phyloP scores from a whole-genome alignment of 2,329 filamentous ascomycete species.

The Aspergillus uvarum region DNA sequence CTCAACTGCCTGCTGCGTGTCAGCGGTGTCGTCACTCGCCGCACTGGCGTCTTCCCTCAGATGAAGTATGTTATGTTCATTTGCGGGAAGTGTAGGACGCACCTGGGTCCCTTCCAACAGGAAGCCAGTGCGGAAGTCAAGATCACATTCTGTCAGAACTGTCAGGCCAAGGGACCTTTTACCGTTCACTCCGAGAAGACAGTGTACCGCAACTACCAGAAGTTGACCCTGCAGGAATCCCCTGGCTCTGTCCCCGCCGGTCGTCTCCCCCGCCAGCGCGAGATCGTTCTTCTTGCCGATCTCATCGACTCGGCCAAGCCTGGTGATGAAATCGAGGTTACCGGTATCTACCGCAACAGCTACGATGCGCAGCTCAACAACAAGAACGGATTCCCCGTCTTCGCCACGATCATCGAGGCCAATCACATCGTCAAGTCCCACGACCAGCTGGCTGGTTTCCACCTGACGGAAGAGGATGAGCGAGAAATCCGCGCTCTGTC shows the following conservation, averaged over 20 bases:
- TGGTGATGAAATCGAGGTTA: constrained; percentile 95
- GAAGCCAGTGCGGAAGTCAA: constrained; percentile 96
- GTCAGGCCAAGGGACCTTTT: constrained; percentile 92
- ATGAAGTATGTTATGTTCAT: constrained; percentile 98
- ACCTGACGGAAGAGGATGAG: constrained; percentile 92
- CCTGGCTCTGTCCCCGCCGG: constrained; percentile 95
- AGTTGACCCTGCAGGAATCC: constrained; percentile 93
- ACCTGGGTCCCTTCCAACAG: constrained; percentile 93
- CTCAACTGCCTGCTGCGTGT: constrained; percentile 94
- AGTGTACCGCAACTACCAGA: constrained; percentile 98
- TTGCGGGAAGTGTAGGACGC: constrained; percentile 88
- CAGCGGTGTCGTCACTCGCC: constrained; percentile 88
- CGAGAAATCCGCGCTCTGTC: constrained; percentile 84
- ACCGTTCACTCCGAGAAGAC: constrained; percentile 96
- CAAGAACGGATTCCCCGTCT: constrained; percentile 97
- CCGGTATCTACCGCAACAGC: constrained; percentile 95
- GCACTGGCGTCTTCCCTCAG: constrained; percentile 94
- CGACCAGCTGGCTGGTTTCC: constrained; percentile 94
- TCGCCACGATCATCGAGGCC: constrained; percentile 94
- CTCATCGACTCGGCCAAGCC: constrained; percentile 96
- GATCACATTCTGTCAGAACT: constrained; percentile 93
- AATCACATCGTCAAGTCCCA: constrained; percentile 97
- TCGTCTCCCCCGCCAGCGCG: constrained; percentile 85
- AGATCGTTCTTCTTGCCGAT: constrained; percentile 95
- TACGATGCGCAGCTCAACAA: constrained; percentile 98